phyloP scores from a whole-genome alignment of 495 filamentous ascomycete species.

The Terfezia boudieri region DNA sequence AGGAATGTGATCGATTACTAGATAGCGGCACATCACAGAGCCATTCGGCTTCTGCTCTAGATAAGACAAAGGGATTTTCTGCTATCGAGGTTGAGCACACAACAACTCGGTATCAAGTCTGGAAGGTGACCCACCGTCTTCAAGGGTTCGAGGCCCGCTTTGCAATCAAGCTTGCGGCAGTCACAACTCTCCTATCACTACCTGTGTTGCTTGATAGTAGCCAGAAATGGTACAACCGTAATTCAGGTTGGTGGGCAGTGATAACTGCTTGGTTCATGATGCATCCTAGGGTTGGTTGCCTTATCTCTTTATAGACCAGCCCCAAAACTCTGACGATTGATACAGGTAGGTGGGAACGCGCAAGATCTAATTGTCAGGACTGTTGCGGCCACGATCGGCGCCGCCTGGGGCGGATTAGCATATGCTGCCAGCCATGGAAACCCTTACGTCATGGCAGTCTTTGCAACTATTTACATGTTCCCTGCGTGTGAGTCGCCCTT shows the following conservation, averaged over 20 bases:
- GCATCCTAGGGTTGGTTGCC: conserved; percentile 27
- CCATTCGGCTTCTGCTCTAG: conserved; percentile 6
- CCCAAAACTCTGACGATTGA: not conserved
- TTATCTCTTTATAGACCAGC: not conserved
- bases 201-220: conserved; percentile 29
- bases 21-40: conserved; percentile 20
- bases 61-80: conserved; percentile 9
- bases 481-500: conserved; percentile 19
- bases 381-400: conserved; percentile 26
- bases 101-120: conserved; percentile 24
- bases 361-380: conserved; percentile 30
- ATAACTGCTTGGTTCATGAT: conserved; percentile 37
- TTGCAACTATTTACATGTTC: conserved; percentile 32
- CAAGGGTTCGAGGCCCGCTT: conserved; percentile 37
- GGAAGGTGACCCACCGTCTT: conserved; percentile 29
- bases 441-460: conserved; percentile 32
- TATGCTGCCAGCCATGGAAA: conserved; percentile 28
- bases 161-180: conserved; percentile 31
- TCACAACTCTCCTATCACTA: conserved; percentile 28
- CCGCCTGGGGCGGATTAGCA: conserved; percentile 31
- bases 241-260: conserved; percentile 35
- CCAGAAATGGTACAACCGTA: conserved; percentile 29
- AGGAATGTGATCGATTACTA: conserved; percentile 24
- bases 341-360: conserved; percentile 26
- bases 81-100: conserved; percentile 11